phyloP scores from a whole-genome alignment of 1,139 yeast genomes.

The Lodderomyces jiufengensis region DNA sequence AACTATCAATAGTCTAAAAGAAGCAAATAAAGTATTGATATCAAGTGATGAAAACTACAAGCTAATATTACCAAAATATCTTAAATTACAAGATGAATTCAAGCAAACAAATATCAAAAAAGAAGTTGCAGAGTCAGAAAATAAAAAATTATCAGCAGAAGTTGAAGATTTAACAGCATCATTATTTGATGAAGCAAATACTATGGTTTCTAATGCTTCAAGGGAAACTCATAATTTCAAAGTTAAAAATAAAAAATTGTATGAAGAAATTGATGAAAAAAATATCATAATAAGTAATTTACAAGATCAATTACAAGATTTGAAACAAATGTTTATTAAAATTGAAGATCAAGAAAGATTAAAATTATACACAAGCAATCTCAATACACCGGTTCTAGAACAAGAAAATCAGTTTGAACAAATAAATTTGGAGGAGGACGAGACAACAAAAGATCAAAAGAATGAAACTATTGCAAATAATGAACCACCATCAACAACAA shows the following conservation, averaged over 20 bases:
- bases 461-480: constrained; percentile 6
- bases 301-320: constrained; percentile 65
- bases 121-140: constrained; percentile 52
- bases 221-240: constrained; percentile 53
- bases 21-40: constrained; percentile 17
- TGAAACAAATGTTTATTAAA: constrained; percentile 51
- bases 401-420: constrained; percentile 4
- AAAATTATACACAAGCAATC: not conserved
- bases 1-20: constrained; percentile 26
- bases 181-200: constrained; percentile 74
- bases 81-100: constrained; percentile 31
- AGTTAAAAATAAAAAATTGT: constrained; percentile 52
- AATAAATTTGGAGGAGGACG: too few species aligned
- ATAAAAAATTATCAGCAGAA: constrained; percentile 57
- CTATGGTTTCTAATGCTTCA: constrained; percentile 72
- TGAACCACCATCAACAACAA: not conserved
- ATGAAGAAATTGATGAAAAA: constrained; percentile 68
- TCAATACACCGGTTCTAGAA: constrained; percentile 13
- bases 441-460: too few species aligned
- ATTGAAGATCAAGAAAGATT: constrained; percentile 31
- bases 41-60: constrained; percentile 27
- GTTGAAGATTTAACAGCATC: constrained; percentile 77
- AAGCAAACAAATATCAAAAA: constrained; percentile 30
- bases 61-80: constrained; percentile 25
- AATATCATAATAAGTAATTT: constrained; percentile 63